These are phyloP conservation scores for Raphanus raphanistrum DNA, from an alignment of 345 rosid genomes.

Conservation along the genomic window DNA sequence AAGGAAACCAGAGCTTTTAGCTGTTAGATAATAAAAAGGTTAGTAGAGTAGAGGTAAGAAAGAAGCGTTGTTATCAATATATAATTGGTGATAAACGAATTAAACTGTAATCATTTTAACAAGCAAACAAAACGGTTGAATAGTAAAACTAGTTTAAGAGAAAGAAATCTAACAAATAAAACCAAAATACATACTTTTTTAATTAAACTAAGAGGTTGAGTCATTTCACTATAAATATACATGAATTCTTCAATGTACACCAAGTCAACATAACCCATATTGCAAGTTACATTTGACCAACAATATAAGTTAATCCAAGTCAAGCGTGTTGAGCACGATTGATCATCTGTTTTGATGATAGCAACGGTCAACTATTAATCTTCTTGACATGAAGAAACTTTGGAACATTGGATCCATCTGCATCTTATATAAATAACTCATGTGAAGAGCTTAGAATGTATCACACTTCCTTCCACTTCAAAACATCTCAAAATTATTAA, in stretches of 20 bases:
- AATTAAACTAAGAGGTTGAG: not conserved
- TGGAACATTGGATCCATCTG: not conserved
- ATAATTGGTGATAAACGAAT: not conserved
- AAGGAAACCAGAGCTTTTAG: not conserved
- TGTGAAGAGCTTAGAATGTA: not conserved
- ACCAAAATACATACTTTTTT: not conserved
- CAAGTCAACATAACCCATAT: constrained; percentile 31
- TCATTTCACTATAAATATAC: not conserved
- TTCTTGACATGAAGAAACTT: constrained; percentile 12
- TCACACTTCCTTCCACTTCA: constrained; percentile 3
- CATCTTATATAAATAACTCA: constrained; percentile 25
- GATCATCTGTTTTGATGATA: constrained; percentile 11
- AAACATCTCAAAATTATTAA: not conserved
- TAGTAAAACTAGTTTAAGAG: not conserved
- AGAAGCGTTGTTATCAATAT: not conserved
- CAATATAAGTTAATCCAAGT: not conserved
- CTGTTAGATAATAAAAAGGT: not conserved
- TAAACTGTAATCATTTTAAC: not conserved
- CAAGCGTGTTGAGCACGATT: constrained; percentile 21
- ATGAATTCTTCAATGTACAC: constrained; percentile 10
- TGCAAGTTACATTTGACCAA: constrained; percentile 10
- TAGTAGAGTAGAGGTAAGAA: not conserved
- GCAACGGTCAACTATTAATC: not conserved
- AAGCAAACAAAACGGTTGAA: not conserved
- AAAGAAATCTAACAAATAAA: not conserved